A percentile compares a stretch with the other conserved stretches of the same genome.
phyloP scores from a whole-genome alignment of 176 grass and related monocot species.

The Carex pumila region DNA sequence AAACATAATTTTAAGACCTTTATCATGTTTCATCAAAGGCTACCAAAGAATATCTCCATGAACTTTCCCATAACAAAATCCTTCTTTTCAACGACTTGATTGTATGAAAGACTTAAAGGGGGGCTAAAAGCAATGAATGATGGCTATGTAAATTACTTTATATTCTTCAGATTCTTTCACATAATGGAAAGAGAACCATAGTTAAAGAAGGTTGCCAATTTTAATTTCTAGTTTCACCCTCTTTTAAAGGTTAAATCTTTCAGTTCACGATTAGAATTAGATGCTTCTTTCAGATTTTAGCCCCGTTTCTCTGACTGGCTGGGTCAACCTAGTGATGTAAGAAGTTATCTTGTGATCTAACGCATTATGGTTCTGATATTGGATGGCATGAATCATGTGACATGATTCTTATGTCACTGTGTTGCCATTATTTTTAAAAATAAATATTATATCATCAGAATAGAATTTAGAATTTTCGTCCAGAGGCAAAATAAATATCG shows the following conservation, averaged over 20 bases:
- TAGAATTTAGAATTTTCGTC: too few species aligned
- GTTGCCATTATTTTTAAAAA: too few species aligned
- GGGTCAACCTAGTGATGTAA: background rate
- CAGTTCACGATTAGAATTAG: constrained; percentile 1
- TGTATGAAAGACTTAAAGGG: background rate
- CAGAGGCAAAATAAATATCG: too few species aligned
- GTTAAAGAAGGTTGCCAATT: background rate
- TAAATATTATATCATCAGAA: too few species aligned
- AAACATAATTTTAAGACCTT: background rate
- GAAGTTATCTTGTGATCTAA: too few species aligned
- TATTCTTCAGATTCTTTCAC: constrained; percentile 6
- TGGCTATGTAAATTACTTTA: constrained; percentile 10
- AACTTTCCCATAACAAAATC: constrained; percentile 1
- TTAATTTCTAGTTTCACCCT: background rate
- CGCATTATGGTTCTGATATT: too few species aligned
- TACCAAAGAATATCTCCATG: background rate
- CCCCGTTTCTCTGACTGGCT: background rate
- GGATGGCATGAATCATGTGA: too few species aligned
- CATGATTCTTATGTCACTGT: too few species aligned
- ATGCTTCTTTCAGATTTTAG: constrained; percentile 13
- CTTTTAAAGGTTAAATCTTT: background rate
- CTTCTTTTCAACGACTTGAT: background rate
- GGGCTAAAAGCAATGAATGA: background rate
- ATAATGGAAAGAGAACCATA: background rate
- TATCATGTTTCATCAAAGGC: background rate